Evolutionary conservation across 768 basidiomycete species (phyloP), one percentile per base, ranked within the genome.

Genomic region (Suillus subaureus): DNA sequence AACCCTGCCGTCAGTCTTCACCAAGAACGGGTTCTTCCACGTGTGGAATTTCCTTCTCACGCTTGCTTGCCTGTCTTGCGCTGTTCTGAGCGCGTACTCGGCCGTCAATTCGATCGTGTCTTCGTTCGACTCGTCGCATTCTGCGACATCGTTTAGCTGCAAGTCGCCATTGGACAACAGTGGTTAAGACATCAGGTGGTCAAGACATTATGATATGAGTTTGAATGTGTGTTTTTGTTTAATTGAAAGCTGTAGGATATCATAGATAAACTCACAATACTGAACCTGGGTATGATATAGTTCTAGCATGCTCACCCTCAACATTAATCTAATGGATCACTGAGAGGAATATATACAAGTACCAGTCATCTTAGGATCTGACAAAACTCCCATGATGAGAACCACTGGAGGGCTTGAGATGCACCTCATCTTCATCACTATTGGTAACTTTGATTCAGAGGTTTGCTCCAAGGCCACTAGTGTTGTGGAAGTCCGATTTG

Each of bases 101-200:
- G 74, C 85, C 11, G 79, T 85, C 23, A 74, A 79, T 62, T 71
- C 80, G 7, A 85, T 88, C 58, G 78, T 83, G 52, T 55, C 65
- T 0, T 77, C 73, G 5, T 87, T 89, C 74, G 47, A 77, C 26
- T 62, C 71, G 1, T 60, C 70, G 8, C 77, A 76, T 1, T 75
- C 83, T 2, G 80, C 83, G 39, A 13, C 39, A 12, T 84, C 86
- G 18, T 89, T 89, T 70, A 78, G 87, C 4, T 89, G 87, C 66
- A 69, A 40, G 3, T 77, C 85, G 5, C 85, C 86, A 5, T 45
- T 77, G 39, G 26, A 60, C 21, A 18, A 11, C 15, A 6, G 15
- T n/a, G n/a, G n/a, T 13, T 57, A 3, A 37, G 21, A n/a, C 21
- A 37, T n/a, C 45, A 42, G 18, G 16, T 45, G 9, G 43, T 42